phyloP scores from a whole-genome alignment of 2,329 filamentous ascomycete genomes.

The Diplodia scrobiculata region DNA sequence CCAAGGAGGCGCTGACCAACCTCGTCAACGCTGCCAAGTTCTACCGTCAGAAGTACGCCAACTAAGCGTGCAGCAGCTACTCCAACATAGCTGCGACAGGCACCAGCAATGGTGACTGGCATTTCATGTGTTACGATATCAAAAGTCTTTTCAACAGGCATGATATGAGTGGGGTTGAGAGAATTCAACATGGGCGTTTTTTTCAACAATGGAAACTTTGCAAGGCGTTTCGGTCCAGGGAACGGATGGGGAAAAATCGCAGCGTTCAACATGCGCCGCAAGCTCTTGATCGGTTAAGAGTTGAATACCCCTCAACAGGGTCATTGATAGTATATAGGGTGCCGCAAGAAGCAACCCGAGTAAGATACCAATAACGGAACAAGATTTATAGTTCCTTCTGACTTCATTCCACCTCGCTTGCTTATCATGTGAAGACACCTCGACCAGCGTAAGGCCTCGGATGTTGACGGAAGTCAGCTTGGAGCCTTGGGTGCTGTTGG shows the following conservation, averaged over 20 bases:
- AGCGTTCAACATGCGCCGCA: slow-evolving; percentile 28
- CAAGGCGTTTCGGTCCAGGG: slow-evolving; percentile 25
- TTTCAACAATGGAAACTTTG: slow-evolving; percentile 24
- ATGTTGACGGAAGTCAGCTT: background rate
- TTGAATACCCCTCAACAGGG: slow-evolving; percentile 20
- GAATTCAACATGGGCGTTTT: slow-evolving; percentile 30
- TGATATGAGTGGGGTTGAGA: slow-evolving; percentile 25
- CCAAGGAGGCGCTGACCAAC: slow-evolving; percentile 92
- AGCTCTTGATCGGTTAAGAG: slow-evolving; percentile 5
- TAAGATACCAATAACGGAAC: slow-evolving; percentile 21
- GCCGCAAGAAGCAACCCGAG: background rate
- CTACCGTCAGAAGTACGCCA: slow-evolving; percentile 87
- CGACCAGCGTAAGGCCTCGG: slow-evolving; percentile 15
- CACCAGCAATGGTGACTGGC: slow-evolving; percentile 4
- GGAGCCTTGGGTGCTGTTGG: background rate
- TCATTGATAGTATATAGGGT: background rate
- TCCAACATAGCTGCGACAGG: slow-evolving; percentile 29
- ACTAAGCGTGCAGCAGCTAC: slow-evolving; percentile 46
- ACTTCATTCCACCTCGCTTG: slow-evolving; percentile 18
- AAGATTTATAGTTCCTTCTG: slow-evolving; percentile 12
- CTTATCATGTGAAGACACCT: slow-evolving; percentile 6
- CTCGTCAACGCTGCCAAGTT: slow-evolving; percentile 98
- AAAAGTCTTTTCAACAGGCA: slow-evolving; percentile 31
- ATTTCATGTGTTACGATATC: slow-evolving; percentile 30
- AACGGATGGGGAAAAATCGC: slow-evolving; percentile 22